A percentile compares a stretch with the other conserved stretches of the same genome.
Evolutionary conservation across 1,284 basidiomycete species (phyloP).

Genomic region (Albatrellus sp.): DNA sequence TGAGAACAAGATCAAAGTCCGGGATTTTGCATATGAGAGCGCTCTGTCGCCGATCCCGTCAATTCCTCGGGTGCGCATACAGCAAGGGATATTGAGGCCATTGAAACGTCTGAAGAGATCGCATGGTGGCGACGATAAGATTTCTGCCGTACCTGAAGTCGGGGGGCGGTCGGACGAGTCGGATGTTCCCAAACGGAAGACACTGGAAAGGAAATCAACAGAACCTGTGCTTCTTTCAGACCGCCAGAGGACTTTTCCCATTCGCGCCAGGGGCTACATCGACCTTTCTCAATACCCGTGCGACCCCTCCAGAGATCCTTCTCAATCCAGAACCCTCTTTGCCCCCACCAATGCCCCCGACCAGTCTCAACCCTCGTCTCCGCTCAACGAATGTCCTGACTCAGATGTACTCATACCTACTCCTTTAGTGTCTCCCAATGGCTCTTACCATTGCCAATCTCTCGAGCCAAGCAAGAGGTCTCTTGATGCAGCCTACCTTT

Average conservation of each 20-base stretch:
- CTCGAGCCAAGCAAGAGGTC: conserved; percentile 22
- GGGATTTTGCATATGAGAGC: conserved; percentile 62
- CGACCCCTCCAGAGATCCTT: neutral
- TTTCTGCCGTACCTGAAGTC: neutral
- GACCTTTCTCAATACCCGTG: conserved; percentile 6
- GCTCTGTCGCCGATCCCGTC: conserved; percentile 44
- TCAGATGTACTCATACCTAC: conserved; percentile 33
- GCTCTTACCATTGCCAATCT: conserved; percentile 33
- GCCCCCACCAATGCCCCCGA: neutral
- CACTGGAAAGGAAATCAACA: conserved; percentile 28
- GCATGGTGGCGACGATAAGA: conserved; percentile 16
- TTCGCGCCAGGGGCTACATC: conserved; percentile 6
- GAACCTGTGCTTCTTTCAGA: conserved; percentile 10
- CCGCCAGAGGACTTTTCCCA: conserved; percentile 1
- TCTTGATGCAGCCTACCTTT: conserved; percentile 25
- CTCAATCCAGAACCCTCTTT: neutral
- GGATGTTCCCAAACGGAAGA: conserved; percentile 18
- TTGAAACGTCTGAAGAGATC: conserved; percentile 25
- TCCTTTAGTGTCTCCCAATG: conserved; percentile 41
- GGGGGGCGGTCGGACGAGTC: neutral
- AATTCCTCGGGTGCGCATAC: conserved; percentile 30
- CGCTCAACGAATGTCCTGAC: conserved; percentile 26
- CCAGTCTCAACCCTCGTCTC: conserved; percentile 10
- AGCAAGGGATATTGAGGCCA: conserved; percentile 27
- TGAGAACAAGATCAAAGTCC: conserved; percentile 46